Base-by-base conservation (phyloP, 2,329 filamentous ascomycete genomes). In the Microdochium paspali region DNA sequence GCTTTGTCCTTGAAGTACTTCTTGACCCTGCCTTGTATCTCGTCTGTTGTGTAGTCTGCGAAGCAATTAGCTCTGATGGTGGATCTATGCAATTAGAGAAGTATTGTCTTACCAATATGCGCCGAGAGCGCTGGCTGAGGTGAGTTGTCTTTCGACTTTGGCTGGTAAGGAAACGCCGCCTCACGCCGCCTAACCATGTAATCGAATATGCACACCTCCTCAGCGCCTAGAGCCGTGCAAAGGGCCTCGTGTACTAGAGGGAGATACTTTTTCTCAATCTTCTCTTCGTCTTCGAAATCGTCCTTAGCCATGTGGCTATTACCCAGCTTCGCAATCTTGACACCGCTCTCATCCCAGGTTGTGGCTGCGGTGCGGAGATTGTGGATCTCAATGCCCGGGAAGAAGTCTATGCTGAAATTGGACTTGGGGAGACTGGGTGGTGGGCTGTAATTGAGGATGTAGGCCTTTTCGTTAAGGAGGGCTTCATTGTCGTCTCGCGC, bases 361-460 rank as follows among this genome's bases (percentile, higher is more conserved):
- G 31, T 35, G 13, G 31, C 31, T 15, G 5, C 31, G 31, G 31
- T 51, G 3, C 52, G 45, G 23, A 54, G 52, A 47, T 48, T 52
- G 26, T 32, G 52, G 20, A 54, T 49, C 44, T 48, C n/a, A 35
- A 54, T 49, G 18, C 47, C 45, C 24, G 32, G 44, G 21, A 51
- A 46, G 15, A 47, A 47, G n/a, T 51, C 47, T 24, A 51, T 53
- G 3, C 20, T 44, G 44, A 53, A 51, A 46, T 53, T 53, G 46
- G 45, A 50, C 40, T 53, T 48, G 15, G 51, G 51, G 15, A 54
- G 46, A 21, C 47, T 51, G 10, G 46, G 21, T 20, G 53, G 53
- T 21, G 51, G 49, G 10, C 46, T 39, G 28, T 53, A 54, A 48
- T 53, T 48, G 12, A 54, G 51, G 24, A 53, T 54, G 46, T 54